Evolutionary conservation across 2,329 filamentous ascomycete species (phyloP), one percentile per base, ranked within the genome.

Genomic region (Colletotrichum orbiculare): DNA sequence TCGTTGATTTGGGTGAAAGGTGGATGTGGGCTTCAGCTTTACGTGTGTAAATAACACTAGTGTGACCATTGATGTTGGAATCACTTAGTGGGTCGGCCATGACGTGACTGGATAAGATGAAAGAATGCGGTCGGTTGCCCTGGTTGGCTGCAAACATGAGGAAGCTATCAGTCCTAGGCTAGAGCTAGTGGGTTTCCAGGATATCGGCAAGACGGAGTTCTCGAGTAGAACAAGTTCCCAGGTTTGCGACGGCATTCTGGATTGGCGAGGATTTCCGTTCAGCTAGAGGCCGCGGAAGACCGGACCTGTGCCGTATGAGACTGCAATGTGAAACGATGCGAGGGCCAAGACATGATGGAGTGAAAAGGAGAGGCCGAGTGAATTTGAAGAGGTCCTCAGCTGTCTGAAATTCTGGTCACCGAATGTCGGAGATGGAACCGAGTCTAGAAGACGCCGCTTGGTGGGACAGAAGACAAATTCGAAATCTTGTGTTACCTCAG

Each of bases 281-380:
- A 12, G 45, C 38, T 47, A 37, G n/a, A 54, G 15, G 15, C 50
- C 57, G 49, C 57, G 57, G 50, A 56, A 52, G 50, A 43, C 54
- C 54, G 55, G 60, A 60, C 49, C 60, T 60, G 48, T 47, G 60
- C 15, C 15, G 15, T 17, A 17, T 17, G 15, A 17, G 15, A 49
- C 55, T 52, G 50, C 56, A 25, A 56, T n/a, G 25, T 61, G 57
- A 65, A 17, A 17, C 17, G 57, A 61, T 43, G 57, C 42, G 45
- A 65, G 35, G n/a, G 41, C 42, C 38, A 45, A 37, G 50, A 43
- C 33, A 41, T 49, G 12, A 12, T 43, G 13, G 10, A 43, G 41
- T 12, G 13, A 9, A 43, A 12, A 34, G 17, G 17, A 33, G 9
- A 15, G 34, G 53, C 45, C 33, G 43, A 43, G 38, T 37, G 48